These are phyloP conservation scores for Lupinus albus DNA, from an alignment of 306 rosid species.

Conservation along the genomic window DNA sequence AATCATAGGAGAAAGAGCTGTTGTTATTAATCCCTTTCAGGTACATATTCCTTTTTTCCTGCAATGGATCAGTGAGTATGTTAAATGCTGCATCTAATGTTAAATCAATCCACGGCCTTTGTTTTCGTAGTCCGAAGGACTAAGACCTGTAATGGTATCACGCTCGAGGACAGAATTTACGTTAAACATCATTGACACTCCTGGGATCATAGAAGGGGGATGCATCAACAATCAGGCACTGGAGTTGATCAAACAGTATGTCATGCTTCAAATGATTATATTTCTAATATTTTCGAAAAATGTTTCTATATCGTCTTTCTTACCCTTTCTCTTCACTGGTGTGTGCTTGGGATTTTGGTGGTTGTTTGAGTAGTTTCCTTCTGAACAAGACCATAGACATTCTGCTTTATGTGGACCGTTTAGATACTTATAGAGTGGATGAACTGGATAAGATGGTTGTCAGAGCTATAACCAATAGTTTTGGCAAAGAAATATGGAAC, in stretches of 20 bases:
- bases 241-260: conserved; percentile 72
- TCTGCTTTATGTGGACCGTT: conserved; percentile 90
- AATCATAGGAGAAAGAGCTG: conserved; percentile 83
- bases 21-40: conserved; percentile 91
- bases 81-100: too few relatives aligned
- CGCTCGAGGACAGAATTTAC: conserved; percentile 88
- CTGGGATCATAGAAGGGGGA: conserved; percentile 98
- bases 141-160: conserved; percentile 84
- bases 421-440: conserved; percentile 94
- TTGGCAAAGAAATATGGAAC: conserved; percentile 89
- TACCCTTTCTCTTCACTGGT: neutral
- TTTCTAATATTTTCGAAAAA: too few relatives aligned
- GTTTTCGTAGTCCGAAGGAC: conserved; percentile 69
- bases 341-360: conserved; percentile 15
- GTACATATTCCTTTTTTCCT: conserved; percentile 40
- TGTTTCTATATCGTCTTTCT: too few relatives aligned
- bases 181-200: conserved; percentile 88
- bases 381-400: conserved; percentile 92
- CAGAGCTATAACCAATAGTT: conserved; percentile 76
- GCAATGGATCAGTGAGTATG: neutral
- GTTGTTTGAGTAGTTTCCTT: conserved; percentile 64
- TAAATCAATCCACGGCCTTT: too few relatives aligned
- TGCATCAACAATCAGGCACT: conserved; percentile 79
- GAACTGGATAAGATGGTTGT: conserved; percentile 83
- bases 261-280: too few relatives aligned